Percentiles rank a stretch among this genome's conserved stretches.
Conservation (phyloP, 2,329 filamentous ascomycete genomes). For the Alternaria brassicae region DNA sequence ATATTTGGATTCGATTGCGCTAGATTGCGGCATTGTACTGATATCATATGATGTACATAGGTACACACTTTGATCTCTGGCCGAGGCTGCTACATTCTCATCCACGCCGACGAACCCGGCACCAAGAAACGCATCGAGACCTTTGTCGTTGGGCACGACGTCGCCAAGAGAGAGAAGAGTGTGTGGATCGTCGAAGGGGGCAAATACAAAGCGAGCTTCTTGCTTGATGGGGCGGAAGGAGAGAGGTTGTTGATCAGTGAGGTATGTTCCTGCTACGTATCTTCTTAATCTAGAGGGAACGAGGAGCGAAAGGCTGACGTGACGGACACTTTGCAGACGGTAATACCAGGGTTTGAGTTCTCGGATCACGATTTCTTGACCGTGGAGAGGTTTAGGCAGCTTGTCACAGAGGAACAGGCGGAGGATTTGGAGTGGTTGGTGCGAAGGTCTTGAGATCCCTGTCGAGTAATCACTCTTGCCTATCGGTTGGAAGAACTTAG, state of each 20-base stretch:
- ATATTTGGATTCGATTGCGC: neutral
- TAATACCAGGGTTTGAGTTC: slow-evolving; percentile 72
- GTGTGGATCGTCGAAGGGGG: slow-evolving; percentile 75
- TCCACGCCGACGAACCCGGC: slow-evolving; percentile 63
- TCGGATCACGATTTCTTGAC: slow-evolving; percentile 71
- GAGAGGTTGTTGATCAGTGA: slow-evolving; percentile 70
- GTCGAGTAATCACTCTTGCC: neutral
- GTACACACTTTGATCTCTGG: slow-evolving; percentile 71
- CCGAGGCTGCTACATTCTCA: slow-evolving; percentile 68
- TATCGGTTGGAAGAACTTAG: neutral
- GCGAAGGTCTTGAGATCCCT: slow-evolving; percentile 23
- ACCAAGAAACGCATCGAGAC: slow-evolving; percentile 65
- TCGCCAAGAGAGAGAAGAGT: slow-evolving; percentile 65
- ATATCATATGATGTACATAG: too few species aligned
- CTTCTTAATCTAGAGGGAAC: neutral
- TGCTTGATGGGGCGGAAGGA: slow-evolving; percentile 56
- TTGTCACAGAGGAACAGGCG: slow-evolving; percentile 60
- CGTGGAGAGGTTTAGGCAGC: slow-evolving; percentile 53
- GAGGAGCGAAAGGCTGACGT: neutral
- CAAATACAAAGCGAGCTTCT: slow-evolving; percentile 70
- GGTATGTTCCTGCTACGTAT: slow-evolving; percentile 35
- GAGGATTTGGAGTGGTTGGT: slow-evolving; percentile 57
- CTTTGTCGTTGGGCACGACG: slow-evolving; percentile 67
- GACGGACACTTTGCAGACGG: slow-evolving; percentile 53
- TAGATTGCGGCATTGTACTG: too few species aligned